Evolutionary conservation across 1,284 basidiomycete genomes (phyloP), one percentile per base, ranked within the genome.

Genomic region (Ceratobasidium sp.): DNA sequence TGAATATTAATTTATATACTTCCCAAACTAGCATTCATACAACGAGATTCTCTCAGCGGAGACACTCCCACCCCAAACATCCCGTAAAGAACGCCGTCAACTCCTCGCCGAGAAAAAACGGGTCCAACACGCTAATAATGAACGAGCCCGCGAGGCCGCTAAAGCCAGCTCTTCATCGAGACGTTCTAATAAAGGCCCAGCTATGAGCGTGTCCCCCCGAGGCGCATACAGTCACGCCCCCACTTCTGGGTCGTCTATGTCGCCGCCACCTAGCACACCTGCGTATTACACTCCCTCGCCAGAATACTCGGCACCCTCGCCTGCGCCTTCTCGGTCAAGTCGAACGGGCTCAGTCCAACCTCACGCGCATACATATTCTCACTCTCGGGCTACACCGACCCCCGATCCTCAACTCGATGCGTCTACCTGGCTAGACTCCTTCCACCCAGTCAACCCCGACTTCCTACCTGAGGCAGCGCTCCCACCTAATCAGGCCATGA

Each of bases 401-500:
- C 28, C 28, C 46, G 26, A 35, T 14, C 13, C 16, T 1, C 23
- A 43, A 21, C 23, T 66, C 30, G 63, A 66, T 52, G 32, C 63
- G 4, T 66, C 63, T 14, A 14, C 44, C 11, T 66, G 63, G 63
- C 18, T 66, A 18, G 63, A 66, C n/a, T 32, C 44, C 21, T 46
- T 32, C 30, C 47, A 52, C 4, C 35, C 32, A n/a, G 18, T 35
- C 47, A 26, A 52, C 35, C 32, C 49, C 9, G 30, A 46, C 5
- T 66, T 66, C n/a, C 2, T 41, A 21, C 63, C 63, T 21, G 63
- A 66, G 46, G 63, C 63, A 14, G 44, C n/a, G 41, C 41, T 46
- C 11, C 43, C 59, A 18, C 18, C 14, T 13, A 23, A 23, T 23
- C 63, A 26, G 23, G 11, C 46, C 9, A 16, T 32, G 63, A 54